A percentile compares a stretch with the other conserved stretches of the same genome.
phyloP scores from a whole-genome alignment of 768 basidiomycete genomes.

The Suillus variegatus region DNA sequence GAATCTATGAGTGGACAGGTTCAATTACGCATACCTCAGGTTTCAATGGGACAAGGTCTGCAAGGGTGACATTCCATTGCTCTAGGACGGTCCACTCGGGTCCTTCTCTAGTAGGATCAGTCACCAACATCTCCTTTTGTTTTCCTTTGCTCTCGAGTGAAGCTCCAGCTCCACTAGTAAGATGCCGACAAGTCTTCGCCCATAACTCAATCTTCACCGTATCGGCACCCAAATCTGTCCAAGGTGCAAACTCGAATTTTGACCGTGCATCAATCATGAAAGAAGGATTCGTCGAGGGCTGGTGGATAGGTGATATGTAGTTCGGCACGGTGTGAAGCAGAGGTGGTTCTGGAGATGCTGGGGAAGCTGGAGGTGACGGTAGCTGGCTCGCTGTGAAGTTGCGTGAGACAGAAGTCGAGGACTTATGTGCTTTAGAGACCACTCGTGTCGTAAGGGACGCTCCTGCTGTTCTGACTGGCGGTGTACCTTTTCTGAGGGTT shows the following conservation, averaged over 20 bases:
- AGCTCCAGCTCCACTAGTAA: constrained; percentile 7
- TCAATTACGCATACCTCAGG: constrained; percentile 53
- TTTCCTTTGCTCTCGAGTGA: constrained; percentile 41
- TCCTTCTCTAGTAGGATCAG: constrained; percentile 22
- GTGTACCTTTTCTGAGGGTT: constrained; percentile 19
- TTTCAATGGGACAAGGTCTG: constrained; percentile 56
- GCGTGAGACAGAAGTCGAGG: constrained; percentile 25
- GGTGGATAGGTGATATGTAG: constrained; percentile 79
- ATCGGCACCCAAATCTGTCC: constrained; percentile 54
- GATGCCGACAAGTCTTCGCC: constrained; percentile 41
- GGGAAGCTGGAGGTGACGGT: constrained; percentile 20
- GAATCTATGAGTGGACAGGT: constrained; percentile 14
- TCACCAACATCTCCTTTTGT: constrained; percentile 37
- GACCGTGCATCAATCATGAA: constrained; percentile 61
- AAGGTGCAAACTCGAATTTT: constrained; percentile 52
- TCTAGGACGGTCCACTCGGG: constrained; percentile 64
- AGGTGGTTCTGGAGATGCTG: constrained; percentile 14
- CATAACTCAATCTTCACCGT: constrained; percentile 59
- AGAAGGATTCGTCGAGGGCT: constrained; percentile 80
- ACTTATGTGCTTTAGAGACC: constrained; percentile 22
- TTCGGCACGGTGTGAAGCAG: constrained; percentile 44
- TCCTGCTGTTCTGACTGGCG: constrained; percentile 16
- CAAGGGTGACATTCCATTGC: constrained; percentile 65
- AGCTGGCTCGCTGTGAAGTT: constrained; percentile 28
- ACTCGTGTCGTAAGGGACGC: constrained; percentile 16